Conservation (phyloP, 345 rosid genomes). For the Populus tremula region DNA sequence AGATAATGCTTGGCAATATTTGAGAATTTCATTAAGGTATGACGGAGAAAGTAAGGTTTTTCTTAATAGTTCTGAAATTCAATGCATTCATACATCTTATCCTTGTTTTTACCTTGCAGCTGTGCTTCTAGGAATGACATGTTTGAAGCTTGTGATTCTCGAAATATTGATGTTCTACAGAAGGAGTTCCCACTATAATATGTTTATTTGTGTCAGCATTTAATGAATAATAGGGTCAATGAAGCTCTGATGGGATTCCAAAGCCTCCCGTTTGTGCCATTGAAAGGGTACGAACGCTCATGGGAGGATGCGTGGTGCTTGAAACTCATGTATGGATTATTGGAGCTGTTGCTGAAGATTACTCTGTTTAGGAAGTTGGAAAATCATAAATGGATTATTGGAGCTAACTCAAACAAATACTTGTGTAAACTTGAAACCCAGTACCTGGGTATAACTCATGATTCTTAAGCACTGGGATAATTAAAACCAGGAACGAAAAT, state of each 20-base stretch:
- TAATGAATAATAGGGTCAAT: background rate
- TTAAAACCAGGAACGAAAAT: background rate
- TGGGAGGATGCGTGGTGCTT: background rate
- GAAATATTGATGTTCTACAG: constrained; percentile 82
- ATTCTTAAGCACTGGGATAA: background rate
- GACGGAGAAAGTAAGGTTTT: background rate
- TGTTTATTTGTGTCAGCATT: background rate
- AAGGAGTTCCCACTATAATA: constrained; percentile 79
- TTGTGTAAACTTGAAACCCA: background rate
- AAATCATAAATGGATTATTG: background rate
- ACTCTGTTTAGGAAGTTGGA: background rate
- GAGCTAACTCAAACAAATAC: background rate
- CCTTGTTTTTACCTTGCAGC: constrained; percentile 36
- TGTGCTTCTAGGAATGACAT: constrained; percentile 81
- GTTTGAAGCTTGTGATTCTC: constrained; percentile 87
- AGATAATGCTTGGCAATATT: constrained; percentile 97
- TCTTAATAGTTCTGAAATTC: background rate
- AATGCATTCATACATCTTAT: background rate
- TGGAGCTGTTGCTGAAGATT: background rate
- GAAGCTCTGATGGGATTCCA: background rate
- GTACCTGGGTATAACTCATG: background rate
- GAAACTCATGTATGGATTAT: no score
- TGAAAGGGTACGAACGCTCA: background rate
- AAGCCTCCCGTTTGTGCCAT: background rate
- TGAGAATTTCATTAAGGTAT: constrained; percentile 93